These are phyloP conservation scores for Hanseniaspora lachancei DNA, from an alignment of 805 yeast species.

Conservation along the genomic window DNA sequence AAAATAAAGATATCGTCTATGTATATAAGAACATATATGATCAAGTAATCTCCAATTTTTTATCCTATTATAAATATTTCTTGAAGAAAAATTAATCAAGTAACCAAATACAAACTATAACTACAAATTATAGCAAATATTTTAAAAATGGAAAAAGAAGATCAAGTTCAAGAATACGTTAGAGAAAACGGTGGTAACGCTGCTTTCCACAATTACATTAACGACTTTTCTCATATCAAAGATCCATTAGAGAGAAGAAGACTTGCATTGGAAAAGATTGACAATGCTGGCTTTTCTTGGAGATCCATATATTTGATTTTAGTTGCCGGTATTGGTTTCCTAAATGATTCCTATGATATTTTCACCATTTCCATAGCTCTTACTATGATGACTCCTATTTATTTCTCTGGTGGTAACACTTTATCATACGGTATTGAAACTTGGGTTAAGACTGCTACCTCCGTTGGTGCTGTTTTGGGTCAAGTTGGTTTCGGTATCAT, in stretches of 20 bases:
- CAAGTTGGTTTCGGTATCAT: slow-evolving; percentile 72
- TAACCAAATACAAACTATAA: background rate
- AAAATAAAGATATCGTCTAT: too few species aligned
- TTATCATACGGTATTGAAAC: slow-evolving; percentile 66
- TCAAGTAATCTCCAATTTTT: too few species aligned
- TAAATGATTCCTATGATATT: slow-evolving; percentile 86
- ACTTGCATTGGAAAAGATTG: slow-evolving; percentile 71
- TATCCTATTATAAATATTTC: too few species aligned
- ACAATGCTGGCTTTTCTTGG: slow-evolving; percentile 69
- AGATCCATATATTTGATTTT: slow-evolving; percentile 67
- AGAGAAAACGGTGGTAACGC: slow-evolving; percentile 63
- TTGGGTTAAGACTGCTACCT: slow-evolving; percentile 72
- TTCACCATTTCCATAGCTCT: slow-evolving; percentile 78
- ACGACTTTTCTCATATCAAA: slow-evolving; percentile 66
- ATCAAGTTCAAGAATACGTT: slow-evolving; percentile 21
- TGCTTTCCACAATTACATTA: slow-evolving; percentile 72
- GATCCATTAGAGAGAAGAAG: slow-evolving; percentile 82
- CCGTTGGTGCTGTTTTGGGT: slow-evolving; percentile 89
- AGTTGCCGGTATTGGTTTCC: slow-evolving; percentile 88
- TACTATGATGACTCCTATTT: slow-evolving; percentile 65
- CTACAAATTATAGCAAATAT: background rate
- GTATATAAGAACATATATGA: too few species aligned
- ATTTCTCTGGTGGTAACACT: slow-evolving; percentile 38
- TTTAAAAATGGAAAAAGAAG: slow-evolving; percentile 12
- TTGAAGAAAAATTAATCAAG: too few species aligned